Percentiles rank a stretch among this genome's conserved stretches.
phyloP scores from a whole-genome alignment of 768 basidiomycete species.

The Psilocybe tampanensis region DNA sequence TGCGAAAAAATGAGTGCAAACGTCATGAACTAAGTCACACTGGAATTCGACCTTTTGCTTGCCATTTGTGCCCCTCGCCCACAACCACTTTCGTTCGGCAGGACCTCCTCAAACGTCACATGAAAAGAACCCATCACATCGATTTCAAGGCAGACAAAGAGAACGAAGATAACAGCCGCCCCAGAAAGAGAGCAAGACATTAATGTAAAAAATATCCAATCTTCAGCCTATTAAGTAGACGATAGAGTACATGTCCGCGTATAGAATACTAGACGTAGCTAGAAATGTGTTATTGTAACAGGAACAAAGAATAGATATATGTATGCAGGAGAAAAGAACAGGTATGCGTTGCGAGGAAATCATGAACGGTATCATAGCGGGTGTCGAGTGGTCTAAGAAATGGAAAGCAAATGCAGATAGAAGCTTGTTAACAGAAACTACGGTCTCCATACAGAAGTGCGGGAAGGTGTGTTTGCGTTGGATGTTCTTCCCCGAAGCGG shows the following conservation, averaged over 20 bases:
- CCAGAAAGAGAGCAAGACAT: conserved; percentile 23
- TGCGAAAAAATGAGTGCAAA: conserved; percentile 79
- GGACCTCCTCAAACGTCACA: conserved; percentile 68
- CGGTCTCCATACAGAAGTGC: conserved; percentile 68
- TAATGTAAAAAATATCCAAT: conserved; percentile 5
- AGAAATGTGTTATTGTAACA: conserved; percentile 13
- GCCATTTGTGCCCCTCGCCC: conserved; percentile 50
- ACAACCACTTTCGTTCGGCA: conserved; percentile 63
- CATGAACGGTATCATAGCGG: not conserved
- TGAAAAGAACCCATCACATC: conserved; percentile 55
- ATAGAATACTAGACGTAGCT: conserved; percentile 13
- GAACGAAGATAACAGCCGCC: conserved; percentile 22
- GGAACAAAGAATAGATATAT: conserved; percentile 16
- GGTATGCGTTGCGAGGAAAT: conserved; percentile 6
- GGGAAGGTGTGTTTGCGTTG: conserved; percentile 47
- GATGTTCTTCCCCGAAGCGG: conserved; percentile 44
- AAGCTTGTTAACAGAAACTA: conserved; percentile 28
- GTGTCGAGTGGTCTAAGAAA: conserved; percentile 5
- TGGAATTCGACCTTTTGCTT: conserved; percentile 59
- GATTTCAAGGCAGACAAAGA: conserved; percentile 34
- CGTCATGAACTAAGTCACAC: conserved; percentile 71
- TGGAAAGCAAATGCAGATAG: conserved; percentile 3
- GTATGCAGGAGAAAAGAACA: conserved; percentile 14
- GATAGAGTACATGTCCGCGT: conserved; percentile 17
- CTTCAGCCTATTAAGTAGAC: conserved; percentile 4